A percentile compares a stretch with the other conserved stretches of the same genome.
Evolutionary conservation across 768 basidiomycete genomes (phyloP).

Genomic region (Suillus lakei): DNA sequence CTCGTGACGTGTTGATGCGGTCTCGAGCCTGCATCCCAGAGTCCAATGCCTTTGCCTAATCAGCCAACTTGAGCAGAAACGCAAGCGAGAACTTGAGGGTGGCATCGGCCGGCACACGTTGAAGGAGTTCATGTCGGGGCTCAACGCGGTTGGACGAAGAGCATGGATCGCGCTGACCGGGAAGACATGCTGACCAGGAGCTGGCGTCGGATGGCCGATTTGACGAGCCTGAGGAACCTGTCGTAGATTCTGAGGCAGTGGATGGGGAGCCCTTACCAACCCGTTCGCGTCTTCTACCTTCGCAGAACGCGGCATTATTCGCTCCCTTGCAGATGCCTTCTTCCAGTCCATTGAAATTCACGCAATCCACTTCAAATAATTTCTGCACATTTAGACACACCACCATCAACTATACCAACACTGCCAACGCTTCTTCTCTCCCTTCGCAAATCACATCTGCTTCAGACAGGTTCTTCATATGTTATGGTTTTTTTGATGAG

Average conservation of each 20-base stretch:
- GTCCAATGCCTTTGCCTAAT: conserved; percentile 53
- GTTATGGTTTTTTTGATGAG: conserved; percentile 92
- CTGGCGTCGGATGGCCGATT: conserved; percentile 79
- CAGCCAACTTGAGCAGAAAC: conserved; percentile 55
- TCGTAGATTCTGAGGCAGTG: conserved; percentile 28
- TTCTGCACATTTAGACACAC: conserved; percentile 43
- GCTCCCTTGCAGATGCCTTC: conserved; percentile 36
- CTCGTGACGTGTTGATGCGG: conserved; percentile 69
- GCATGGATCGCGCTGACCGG: conserved; percentile 65
- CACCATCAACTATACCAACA: conserved; percentile 63
- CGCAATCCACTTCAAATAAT: conserved; percentile 24
- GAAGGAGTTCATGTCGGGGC: conserved; percentile 93
- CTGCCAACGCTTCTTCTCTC: conserved; percentile 79
- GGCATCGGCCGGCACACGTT: conserved; percentile 90
- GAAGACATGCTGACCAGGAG: conserved; percentile 71
- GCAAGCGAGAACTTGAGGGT: conserved; percentile 71
- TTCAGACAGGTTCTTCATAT: conserved; percentile 85
- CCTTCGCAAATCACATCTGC: conserved; percentile 78
- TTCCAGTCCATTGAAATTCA: conserved; percentile 15
- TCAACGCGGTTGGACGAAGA: conserved; percentile 84
- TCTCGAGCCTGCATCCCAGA: conserved; percentile 54
- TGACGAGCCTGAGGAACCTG: conserved; percentile 60
- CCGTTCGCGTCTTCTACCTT: conserved; percentile 40
- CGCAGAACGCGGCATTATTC: conserved; percentile 36
- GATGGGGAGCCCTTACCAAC: conserved; percentile 49